Percentiles rank a stretch among this genome's conserved stretches.
phyloP scores from a whole-genome alignment of 306 rosid genomes.

The Cucumis sativus region DNA sequence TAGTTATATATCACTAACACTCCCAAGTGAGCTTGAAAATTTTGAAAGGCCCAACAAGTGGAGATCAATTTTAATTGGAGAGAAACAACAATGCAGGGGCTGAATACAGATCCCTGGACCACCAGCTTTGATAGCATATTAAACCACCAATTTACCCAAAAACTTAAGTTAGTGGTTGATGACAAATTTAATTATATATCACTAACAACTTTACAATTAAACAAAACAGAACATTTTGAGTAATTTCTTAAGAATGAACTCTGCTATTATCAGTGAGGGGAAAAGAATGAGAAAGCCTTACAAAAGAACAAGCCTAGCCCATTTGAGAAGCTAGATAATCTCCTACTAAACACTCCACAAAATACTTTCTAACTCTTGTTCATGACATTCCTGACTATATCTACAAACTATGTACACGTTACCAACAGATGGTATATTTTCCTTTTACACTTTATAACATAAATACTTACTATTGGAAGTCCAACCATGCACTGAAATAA shows the following conservation, averaged over 20 bases:
- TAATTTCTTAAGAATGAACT: not conserved
- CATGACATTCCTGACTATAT: not conserved
- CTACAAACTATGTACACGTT: not conserved
- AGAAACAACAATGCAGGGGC: too few species aligned
- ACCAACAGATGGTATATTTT: not conserved
- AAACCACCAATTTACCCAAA: too few species aligned
- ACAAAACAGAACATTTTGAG: not conserved
- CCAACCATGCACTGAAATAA: not conserved
- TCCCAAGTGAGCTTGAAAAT: too few species aligned
- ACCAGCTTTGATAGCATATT: too few species aligned
- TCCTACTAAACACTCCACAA: not conserved
- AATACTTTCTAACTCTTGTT: not conserved
- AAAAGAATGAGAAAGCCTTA: not conserved
- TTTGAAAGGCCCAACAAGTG: too few species aligned
- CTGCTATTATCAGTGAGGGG: not conserved
- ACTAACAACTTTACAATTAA: too few species aligned
- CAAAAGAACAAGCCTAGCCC: not conserved
- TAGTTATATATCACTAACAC: too few species aligned
- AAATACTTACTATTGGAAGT: not conserved
- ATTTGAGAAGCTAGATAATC: not conserved
- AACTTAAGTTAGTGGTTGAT: too few species aligned
- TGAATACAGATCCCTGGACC: too few species aligned
- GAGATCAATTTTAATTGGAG: too few species aligned
- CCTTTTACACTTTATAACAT: not conserved
- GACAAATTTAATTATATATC: too few species aligned